Percentiles rank a stretch among this genome's conserved stretches.
These are phyloP conservation scores for Chlamydomonas urium DNA, from an alignment of 139 green algal species.

Conservation along the genomic window DNA sequence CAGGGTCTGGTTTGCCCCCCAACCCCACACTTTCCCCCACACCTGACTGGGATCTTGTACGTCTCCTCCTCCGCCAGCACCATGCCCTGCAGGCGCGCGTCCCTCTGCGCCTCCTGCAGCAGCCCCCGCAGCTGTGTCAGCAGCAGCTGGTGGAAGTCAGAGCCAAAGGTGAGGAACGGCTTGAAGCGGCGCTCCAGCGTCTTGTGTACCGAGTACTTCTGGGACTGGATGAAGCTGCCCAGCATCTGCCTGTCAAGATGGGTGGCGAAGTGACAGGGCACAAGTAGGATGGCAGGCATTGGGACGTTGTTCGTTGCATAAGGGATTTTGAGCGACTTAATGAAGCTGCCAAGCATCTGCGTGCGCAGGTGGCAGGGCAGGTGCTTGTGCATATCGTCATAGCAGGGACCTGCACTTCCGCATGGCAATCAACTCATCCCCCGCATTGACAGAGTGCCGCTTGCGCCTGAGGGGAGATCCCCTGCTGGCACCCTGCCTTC, in stretches of 20 bases:
- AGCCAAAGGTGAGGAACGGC: conserved; percentile 31
- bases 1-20: too few relatives aligned
- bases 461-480: too few relatives aligned
- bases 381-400: too few relatives aligned
- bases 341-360: too few relatives aligned
- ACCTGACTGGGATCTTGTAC: conserved; percentile 30
- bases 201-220: conserved; percentile 95
- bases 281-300: background rate
- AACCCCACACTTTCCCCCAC: too few relatives aligned
- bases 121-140: conserved; percentile 44
- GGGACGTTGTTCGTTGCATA: too few relatives aligned
- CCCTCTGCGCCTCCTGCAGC: conserved; percentile 65
- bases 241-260: conserved; percentile 75
- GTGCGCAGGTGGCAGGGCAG: too few relatives aligned
- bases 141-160: conserved; percentile 51
- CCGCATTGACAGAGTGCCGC: too few relatives aligned
- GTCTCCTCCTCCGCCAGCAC: conserved; percentile 14
- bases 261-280: background rate
- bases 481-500: background rate
- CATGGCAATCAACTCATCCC: too few relatives aligned
- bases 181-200: conserved; percentile 56
- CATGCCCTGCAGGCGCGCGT: conserved; percentile 35
- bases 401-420: too few relatives aligned
- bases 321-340: too few relatives aligned
- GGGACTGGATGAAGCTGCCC: conserved; percentile 90